These are phyloP conservation scores for Heimioporus sp. DNA, from an alignment of 768 basidiomycete species.

Conservation along the genomic window DNA sequence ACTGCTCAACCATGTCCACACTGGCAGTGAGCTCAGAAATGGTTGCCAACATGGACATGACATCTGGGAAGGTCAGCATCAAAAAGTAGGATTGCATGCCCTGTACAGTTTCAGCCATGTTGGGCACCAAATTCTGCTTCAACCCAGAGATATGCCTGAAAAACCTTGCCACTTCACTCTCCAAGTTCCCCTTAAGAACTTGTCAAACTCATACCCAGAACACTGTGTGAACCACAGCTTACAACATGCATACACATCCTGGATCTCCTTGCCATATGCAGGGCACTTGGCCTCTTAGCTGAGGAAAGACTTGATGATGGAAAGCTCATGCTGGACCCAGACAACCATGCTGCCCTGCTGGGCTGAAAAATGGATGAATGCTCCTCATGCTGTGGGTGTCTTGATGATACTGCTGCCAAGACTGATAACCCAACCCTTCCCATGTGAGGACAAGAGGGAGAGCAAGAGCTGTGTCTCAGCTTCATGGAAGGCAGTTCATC, in stretches of 20 bases:
- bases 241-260: conserved; percentile 81
- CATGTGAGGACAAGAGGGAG: conserved; percentile 58
- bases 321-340: conserved; percentile 75
- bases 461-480: conserved; percentile 71
- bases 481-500: conserved; percentile 88
- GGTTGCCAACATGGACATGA: conserved; percentile 62
- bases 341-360: conserved; percentile 68
- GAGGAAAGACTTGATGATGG: conserved; percentile 81
- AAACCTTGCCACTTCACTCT: conserved; percentile 73
- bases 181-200: conserved; percentile 39
- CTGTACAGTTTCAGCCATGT: conserved; percentile 34
- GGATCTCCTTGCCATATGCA: conserved; percentile 82
- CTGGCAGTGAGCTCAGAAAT: conserved; percentile 78
- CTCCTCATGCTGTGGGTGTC: conserved; percentile 66
- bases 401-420: conserved; percentile 96
- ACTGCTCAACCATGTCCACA: conserved; percentile 90
- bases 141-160: conserved; percentile 85
- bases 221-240: conserved; percentile 86
- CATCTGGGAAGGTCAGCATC: conserved; percentile 87
- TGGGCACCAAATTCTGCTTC: conserved; percentile 59
- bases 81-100: conserved; percentile 87
- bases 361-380: conserved; percentile 64
- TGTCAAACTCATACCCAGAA: conserved; percentile 80
- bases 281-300: conserved; percentile 75
- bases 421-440: conserved; percentile 71